These are phyloP conservation scores for Entophlyctis helioformis DNA, from an alignment of 192 early-diverging fungal genomes.

Conservation along the genomic window DNA sequence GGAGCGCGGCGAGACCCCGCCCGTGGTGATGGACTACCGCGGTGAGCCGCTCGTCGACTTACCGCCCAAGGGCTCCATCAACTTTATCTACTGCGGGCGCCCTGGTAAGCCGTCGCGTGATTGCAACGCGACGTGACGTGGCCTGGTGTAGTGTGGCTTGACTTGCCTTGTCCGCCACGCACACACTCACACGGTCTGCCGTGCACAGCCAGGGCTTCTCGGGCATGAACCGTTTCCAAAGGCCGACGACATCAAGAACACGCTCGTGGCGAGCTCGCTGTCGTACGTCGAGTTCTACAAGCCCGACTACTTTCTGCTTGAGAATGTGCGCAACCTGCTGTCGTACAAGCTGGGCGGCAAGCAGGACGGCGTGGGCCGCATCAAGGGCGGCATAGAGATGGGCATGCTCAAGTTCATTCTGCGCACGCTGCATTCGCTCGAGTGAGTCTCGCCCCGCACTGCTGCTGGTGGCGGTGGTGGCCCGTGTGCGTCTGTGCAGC, in stretches of 20 bases:
- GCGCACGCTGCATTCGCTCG: slow-evolving; percentile 47
- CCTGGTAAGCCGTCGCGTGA: too few relatives aligned
- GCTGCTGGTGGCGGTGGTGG: too few relatives aligned
- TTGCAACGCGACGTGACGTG: too few relatives aligned
- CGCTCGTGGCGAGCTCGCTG: slow-evolving; percentile 47
- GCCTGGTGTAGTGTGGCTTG: too few relatives aligned
- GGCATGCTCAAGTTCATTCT: slow-evolving; percentile 58
- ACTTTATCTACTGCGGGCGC: slow-evolving; percentile 64
- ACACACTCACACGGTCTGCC: too few relatives aligned
- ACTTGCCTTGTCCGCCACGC: too few relatives aligned
- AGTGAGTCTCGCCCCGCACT: too few relatives aligned
- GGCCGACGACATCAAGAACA: slow-evolving; percentile 57
- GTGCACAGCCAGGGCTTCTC: slow-evolving; percentile 64
- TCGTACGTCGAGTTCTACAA: slow-evolving; percentile 61
- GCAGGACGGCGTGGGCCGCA: slow-evolving; percentile 29
- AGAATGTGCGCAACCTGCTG: slow-evolving; percentile 56
- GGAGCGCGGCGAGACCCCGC: slow-evolving; percentile 12
- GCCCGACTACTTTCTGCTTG: slow-evolving; percentile 52
- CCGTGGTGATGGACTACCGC: slow-evolving; percentile 12
- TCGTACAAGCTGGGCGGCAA: slow-evolving; percentile 43
- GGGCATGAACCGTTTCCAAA: slow-evolving; percentile 42
- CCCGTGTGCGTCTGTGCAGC: too few relatives aligned
- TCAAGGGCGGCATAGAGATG: slow-evolving; percentile 47
- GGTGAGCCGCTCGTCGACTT: slow-evolving; percentile 28
- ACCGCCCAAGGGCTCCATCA: slow-evolving; percentile 49